Base-by-base conservation (phyloP, 1,139 yeast genomes). In the Blastobotrys aristatus region DNA sequence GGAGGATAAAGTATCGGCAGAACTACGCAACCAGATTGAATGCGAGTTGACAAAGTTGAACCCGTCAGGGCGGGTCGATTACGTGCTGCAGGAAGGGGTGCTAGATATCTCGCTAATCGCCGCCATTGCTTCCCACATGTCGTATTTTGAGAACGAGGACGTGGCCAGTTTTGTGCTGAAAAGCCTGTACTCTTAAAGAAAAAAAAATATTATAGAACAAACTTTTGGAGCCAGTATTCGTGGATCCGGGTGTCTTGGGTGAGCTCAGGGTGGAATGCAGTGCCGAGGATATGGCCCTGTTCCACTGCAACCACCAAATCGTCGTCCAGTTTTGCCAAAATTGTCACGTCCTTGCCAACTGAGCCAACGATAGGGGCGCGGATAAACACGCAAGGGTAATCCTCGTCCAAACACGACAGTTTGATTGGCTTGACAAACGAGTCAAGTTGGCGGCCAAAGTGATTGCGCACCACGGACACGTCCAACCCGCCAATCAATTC, bases 111-210 rank as follows among this genome's bases (percentile, higher is more conserved):
- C 92, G 24, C 65, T 88, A 43, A 73, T 90, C 17, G 77, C 89
- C 7, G 95, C 96, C 0, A 71, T 90, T 4, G 86, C 85, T 50
- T 88, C 96, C 0, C 98, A 92, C 66, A 80, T 87, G 10, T 80
- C 89, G 41, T 92, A 92, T 63, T 84, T 90, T 64, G 96, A 88
- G 60, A 95, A 88, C 57, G 76, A 80, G 47, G 90, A 89, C 58
- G 80, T 92, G 24, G 92, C 95, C 0, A 85, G 84, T 1, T 89
- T 90, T 57, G 66, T 90, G 3, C 67, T 90, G 63, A 72, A 71
- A n/a, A 29, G 40, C 5, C 20, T 44, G 20, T 48, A 48, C 36
- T 16, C 7, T 13, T 40, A 40, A 29, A 21, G 11, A 5, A 14
- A n/a, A n/a, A n/a, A n/a, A 10, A 37, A 3, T 7, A 14, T 18